Conservation (phyloP, 163 green algal species). For the Coccomyxa subellipsoidea region DNA sequence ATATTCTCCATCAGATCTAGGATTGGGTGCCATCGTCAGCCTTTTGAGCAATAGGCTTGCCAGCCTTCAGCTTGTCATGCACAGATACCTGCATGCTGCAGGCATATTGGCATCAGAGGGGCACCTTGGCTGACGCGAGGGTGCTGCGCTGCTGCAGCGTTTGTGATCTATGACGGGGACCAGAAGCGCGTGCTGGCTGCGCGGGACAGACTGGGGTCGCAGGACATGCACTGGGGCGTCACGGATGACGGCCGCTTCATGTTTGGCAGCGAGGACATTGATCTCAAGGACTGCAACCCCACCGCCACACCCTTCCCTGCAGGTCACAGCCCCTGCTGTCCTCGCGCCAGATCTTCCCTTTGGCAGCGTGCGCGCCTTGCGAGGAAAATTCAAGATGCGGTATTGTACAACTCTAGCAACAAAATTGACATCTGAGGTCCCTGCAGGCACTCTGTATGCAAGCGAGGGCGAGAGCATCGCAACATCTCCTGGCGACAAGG, state of each 20-base stretch:
- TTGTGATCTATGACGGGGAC: conserved; percentile 50
- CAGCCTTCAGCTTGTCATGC: too few species aligned
- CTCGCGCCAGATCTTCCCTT: too few species aligned
- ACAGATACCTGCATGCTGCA: too few species aligned
- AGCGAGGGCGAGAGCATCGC: conserved; percentile 19
- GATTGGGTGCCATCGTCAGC: too few species aligned
- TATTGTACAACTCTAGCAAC: too few species aligned
- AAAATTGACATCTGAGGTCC: too few species aligned
- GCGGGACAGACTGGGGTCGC: conserved; percentile 36
- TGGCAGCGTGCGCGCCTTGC: too few species aligned
- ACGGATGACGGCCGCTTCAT: conserved; percentile 53
- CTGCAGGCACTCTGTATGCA: conserved; percentile 39
- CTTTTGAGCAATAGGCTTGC: too few species aligned
- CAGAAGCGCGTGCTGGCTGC: conserved; percentile 61
- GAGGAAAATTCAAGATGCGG: too few species aligned
- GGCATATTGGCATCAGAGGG: too few species aligned
- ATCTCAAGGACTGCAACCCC: conserved; percentile 57
- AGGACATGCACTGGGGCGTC: conserved; percentile 59
- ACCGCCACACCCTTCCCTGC: conserved; percentile 61
- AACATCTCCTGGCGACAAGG: conserved; percentile 20
- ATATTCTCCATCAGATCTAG: too few species aligned
- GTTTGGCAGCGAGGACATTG: conserved; percentile 40
- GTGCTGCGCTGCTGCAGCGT: not conserved
- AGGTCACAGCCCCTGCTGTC: too few species aligned
- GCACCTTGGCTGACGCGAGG: not conserved